Evolutionary conservation across 2,329 filamentous ascomycete genomes (phyloP), one percentile per base, ranked within the genome.

Genomic region (Metarhizium brunneum): DNA sequence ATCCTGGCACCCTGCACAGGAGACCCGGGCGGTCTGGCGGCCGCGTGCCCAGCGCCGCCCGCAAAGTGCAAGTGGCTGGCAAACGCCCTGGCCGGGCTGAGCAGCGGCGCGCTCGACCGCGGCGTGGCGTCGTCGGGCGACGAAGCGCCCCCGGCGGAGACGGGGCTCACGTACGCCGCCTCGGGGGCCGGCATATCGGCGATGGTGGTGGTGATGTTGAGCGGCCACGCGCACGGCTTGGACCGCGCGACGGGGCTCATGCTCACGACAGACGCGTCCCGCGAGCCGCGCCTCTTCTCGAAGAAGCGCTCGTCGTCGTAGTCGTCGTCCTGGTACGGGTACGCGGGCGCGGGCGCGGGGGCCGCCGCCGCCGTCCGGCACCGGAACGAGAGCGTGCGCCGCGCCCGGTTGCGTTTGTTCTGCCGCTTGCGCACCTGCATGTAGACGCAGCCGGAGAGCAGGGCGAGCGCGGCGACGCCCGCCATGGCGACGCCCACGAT

Each of bases 401-500:
- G 78, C 80, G 14, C 64, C 63, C 50, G 45, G 53, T 4, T 10
- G 25, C 14, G 45, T 56, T 59, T 69, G 58, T 74, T 77, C 47
- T 57, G 69, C 29, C 73, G 73, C 62, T 73, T 79, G 54, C 77
- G 77, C 58, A 68, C 60, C 52, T 75, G 73, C 53, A 82, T 66
- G 58, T 75, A 77, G 47, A 67, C 59, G 58, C 75, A 68, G 4
- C 70, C 76, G 0, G 69, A 65, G 7, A 68, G 49, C 25, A 73
- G 61, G 11, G 75, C 63, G 5, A 78, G 40, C 4, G 73, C 48
- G 14, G 72, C 69, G 2, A 74, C 53, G 1, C 60, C 69, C 2
- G 69, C 76, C 18, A 76, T 65, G 20, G 66, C 71, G 50, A 80
- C 75, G 29, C 73, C 76, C 14, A 70, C 71, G 36, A 81, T 73